Conservation (phyloP, 768 basidiomycete genomes). For the Serendipita vermifera region DNA sequence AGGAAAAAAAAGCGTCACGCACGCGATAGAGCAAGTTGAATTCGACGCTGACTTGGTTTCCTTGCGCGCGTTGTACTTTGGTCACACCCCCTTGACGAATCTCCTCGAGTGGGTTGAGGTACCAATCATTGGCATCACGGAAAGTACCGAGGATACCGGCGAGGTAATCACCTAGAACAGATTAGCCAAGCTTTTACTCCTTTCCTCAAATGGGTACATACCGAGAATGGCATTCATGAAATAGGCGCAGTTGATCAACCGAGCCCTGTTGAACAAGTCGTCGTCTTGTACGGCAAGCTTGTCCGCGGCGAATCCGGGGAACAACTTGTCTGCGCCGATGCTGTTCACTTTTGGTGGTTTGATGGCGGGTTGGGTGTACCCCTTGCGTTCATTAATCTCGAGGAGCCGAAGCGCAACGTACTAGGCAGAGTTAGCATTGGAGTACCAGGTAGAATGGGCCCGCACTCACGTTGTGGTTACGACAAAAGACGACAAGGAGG, state of each 20-base stretch:
- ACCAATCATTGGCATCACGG: conserved; percentile 51
- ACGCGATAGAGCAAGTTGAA: conserved; percentile 64
- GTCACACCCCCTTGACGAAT: conserved; percentile 41
- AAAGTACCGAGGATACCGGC: conserved; percentile 58
- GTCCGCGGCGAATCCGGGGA: background rate
- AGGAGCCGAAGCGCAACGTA: conserved; percentile 56
- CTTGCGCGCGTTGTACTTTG: conserved; percentile 59
- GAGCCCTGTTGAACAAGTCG: conserved; percentile 61
- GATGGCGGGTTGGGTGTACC: conserved; percentile 26
- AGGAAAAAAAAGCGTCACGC: conserved; percentile 13
- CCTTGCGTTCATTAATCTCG: conserved; percentile 52
- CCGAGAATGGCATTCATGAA: conserved; percentile 16
- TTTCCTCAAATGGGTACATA: conserved; percentile 6
- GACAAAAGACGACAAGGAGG: conserved; percentile 50
- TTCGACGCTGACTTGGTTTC: conserved; percentile 65
- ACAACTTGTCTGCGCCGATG: background rate
- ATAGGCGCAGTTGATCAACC: conserved; percentile 49
- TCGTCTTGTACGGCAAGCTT: conserved; percentile 43
- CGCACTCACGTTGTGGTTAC: conserved; percentile 57
- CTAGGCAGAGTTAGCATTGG: conserved; percentile 25
- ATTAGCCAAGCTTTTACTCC: background rate
- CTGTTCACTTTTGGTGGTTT: conserved; percentile 1
- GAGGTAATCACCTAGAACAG: conserved; percentile 60
- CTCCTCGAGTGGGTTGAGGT: conserved; percentile 58
- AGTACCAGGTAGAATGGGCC: background rate